Evolutionary conservation across 257 asterid species (phyloP).

Genomic region (Cordia subcordata): DNA sequence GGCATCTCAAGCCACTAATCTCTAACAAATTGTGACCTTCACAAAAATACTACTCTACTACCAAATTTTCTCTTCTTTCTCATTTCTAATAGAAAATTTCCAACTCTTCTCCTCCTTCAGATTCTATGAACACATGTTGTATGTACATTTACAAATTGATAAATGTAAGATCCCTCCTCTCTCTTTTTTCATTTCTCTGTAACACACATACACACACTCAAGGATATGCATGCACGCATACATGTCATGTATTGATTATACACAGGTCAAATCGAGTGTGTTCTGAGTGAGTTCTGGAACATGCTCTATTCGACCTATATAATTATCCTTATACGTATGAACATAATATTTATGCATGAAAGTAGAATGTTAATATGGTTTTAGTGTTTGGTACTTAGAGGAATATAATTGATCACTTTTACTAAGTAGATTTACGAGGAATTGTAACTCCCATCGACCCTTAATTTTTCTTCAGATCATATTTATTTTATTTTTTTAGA

Average conservation of each 20-base stretch:
- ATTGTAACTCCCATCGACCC: too few relatives aligned
- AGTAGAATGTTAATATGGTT: not conserved
- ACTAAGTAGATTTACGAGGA: too few relatives aligned
- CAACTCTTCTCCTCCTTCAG: not conserved
- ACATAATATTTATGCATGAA: not conserved
- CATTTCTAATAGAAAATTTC: not conserved
- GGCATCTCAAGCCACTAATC: not conserved
- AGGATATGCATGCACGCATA: too few relatives aligned
- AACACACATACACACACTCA: not conserved
- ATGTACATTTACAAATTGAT: not conserved
- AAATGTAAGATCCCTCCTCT: not conserved
- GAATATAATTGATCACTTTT: not conserved
- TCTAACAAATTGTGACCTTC: not conserved
- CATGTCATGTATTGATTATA: too few relatives aligned
- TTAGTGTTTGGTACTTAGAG: not conserved
- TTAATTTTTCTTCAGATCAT: too few relatives aligned
- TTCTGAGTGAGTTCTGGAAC: too few relatives aligned
- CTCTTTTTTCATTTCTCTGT: not conserved
- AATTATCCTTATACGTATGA: too few relatives aligned
- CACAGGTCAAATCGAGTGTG: too few relatives aligned
- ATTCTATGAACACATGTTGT: not conserved
- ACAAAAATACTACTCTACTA: not conserved
- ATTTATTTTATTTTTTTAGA: too few relatives aligned
- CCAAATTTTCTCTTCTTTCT: not conserved
- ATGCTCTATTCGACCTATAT: too few relatives aligned